Percentiles rank a stretch among this genome's conserved stretches.
Conservation (phyloP, 495 filamentous ascomycete genomes). For the Podospora didyma region DNA sequence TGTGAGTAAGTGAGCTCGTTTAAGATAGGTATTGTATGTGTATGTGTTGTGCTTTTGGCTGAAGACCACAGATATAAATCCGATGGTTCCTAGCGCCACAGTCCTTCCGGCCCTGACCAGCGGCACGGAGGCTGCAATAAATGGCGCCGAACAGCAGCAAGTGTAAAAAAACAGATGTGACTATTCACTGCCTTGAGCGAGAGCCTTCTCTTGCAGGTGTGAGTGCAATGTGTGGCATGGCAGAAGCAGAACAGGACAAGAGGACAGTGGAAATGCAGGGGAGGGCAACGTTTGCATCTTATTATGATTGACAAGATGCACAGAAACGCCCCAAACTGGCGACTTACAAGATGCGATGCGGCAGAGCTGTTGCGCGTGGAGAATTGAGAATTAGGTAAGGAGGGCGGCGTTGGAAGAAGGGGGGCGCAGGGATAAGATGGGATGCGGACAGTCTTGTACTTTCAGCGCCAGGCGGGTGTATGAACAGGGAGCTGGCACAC, state of each 20-base stretch:
- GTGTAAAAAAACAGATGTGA: too few relatives aligned
- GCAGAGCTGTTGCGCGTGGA: neutral
- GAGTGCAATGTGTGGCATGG: too few relatives aligned
- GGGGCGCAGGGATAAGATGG: neutral
- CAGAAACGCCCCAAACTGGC: too few relatives aligned
- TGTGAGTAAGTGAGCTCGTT: neutral
- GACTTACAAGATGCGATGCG: slow-evolving; percentile 13
- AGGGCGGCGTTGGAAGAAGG: neutral
- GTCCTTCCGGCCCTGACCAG: neutral
- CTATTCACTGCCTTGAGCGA: neutral
- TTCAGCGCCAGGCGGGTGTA: neutral
- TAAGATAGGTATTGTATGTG: neutral
- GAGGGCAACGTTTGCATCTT: slow-evolving; percentile 6
- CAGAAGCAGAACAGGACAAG: neutral
- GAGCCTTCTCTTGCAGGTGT: too few relatives aligned
- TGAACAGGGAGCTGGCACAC: neutral
- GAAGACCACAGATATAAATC: neutral
- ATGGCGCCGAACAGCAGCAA: neutral
- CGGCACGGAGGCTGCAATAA: neutral
- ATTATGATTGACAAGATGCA: too few relatives aligned
- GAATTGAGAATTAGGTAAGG: neutral
- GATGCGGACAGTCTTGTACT: neutral
- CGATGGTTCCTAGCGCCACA: neutral
- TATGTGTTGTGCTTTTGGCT: neutral
- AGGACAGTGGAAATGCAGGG: neutral